Conservation (phyloP, 768 basidiomycete species). For the Suillus tomentosus region DNA sequence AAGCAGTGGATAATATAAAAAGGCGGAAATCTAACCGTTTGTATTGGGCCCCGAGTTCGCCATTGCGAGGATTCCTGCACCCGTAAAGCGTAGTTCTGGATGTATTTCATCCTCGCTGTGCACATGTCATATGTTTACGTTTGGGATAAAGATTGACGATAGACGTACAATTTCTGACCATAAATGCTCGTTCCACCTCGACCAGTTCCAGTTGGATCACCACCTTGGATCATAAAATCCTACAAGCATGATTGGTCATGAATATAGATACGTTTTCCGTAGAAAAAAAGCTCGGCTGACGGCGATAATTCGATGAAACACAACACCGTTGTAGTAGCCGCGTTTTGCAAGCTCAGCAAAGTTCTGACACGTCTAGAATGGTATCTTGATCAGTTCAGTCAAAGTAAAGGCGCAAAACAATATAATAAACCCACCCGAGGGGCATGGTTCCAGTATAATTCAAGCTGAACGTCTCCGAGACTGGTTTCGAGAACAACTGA, state of each 20-base stretch:
- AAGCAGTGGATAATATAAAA: slow-evolving; percentile 19
- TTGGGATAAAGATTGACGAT: neutral
- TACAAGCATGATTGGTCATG: slow-evolving; percentile 31
- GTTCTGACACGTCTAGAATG: slow-evolving; percentile 85
- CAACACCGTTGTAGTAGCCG: slow-evolving; percentile 89
- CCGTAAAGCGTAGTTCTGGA: slow-evolving; percentile 90
- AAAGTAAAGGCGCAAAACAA: slow-evolving; percentile 7
- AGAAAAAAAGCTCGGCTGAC: slow-evolving; percentile 42
- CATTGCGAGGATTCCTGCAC: slow-evolving; percentile 95
- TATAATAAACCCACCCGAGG: slow-evolving; percentile 51
- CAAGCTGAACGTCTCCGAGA: slow-evolving; percentile 84
- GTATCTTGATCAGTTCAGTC: slow-evolving; percentile 20
- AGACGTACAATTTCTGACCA: slow-evolving; percentile 79
- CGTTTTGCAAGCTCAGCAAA: slow-evolving; percentile 88
- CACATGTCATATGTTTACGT: neutral
- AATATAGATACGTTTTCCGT: neutral
- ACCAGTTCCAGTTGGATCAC: slow-evolving; percentile 95
- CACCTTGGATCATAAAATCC: slow-evolving; percentile 98
- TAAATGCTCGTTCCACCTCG: slow-evolving; percentile 89
- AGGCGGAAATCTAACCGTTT: slow-evolving; percentile 53
- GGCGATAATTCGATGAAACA: slow-evolving; percentile 91
- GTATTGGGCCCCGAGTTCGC: slow-evolving; percentile 97
- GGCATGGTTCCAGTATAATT: slow-evolving; percentile 92
- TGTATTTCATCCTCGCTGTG: slow-evolving; percentile 86
- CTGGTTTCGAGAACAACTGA: slow-evolving; percentile 81